Conservation (phyloP, 75 land plant genomes). For the Picea glauca region DNA sequence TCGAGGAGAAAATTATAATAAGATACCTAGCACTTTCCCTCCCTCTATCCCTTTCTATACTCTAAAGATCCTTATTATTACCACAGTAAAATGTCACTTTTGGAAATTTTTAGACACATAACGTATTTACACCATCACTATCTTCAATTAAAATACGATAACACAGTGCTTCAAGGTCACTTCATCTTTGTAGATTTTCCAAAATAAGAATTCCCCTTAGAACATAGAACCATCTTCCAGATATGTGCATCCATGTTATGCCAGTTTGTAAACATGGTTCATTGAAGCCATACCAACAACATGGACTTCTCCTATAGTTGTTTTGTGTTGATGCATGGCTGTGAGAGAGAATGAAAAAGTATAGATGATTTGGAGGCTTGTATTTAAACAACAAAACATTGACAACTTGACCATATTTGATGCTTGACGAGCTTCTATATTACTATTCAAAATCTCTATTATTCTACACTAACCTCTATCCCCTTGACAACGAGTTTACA, state of each 20-base stretch:
- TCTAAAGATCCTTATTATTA: background rate
- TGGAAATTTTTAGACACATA: background rate
- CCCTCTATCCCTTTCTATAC: background rate
- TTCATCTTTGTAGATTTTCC: too few species aligned
- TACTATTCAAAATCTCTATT: background rate
- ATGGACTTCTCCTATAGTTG: too few species aligned
- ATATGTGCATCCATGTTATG: too few species aligned
- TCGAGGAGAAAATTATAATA: background rate
- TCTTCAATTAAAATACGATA: too few species aligned
- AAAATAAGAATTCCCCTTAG: too few species aligned
- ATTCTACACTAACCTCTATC: background rate
- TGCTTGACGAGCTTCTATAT: background rate
- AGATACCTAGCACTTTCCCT: background rate
- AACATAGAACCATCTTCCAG: too few species aligned
- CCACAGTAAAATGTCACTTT: background rate
- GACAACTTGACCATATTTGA: background rate
- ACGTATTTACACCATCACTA: background rate
- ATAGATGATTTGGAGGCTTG: background rate
- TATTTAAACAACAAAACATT: background rate
- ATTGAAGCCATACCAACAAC: too few species aligned
- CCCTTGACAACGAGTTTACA: background rate
- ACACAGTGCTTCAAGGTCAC: too few species aligned
- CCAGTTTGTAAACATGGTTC: too few species aligned
- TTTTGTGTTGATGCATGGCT: too few species aligned
- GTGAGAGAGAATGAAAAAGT: background rate